Base-by-base conservation (phyloP, 2,329 filamentous ascomycete genomes). In the Talaromyces pinophilus region DNA sequence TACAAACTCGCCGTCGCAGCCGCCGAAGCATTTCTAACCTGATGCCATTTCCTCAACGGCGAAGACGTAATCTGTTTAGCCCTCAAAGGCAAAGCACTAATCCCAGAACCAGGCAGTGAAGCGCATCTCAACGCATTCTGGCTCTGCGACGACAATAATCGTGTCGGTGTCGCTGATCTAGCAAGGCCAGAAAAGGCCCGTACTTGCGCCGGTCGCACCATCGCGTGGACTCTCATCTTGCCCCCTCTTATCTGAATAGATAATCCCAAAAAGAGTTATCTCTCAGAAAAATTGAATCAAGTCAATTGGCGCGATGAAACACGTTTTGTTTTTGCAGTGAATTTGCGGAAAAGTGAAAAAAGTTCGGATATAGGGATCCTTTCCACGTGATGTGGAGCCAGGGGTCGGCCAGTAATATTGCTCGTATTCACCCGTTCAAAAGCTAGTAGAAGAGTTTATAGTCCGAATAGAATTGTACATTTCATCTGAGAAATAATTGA, bases 1-100 rank as follows among this genome's bases (percentile, higher is more conserved):
- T 48, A 63, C 15, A 60, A 44, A 60, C 22, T 44, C 79, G 82
- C 80, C 40, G 80, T 76, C 6, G 81, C 79, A 55, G 78, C 75
- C 42, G 78, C 74, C 63, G 81, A 80, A 30, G 78, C 75, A 73
- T 79, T 77, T 64, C 82, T 75, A 65, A 76, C 76, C 70, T 82
- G 80, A 65, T 79, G 74, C 77, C 78, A 81, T 72, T 76, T 74
- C 69, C 73, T 75, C 67, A 81, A 64, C 52, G 60, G 50, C 11
- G 55, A 63, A 17, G 52, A 50, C 30, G 50, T 35, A 19, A 44
- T 57, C 33, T 64, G 66, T 15, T 8, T n/a, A 25, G 42, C 30
- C 2, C 40, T 59, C 44, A 73, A 74, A 67, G 70, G 70, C 67
- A 74, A 71, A 60, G 70, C 72, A 69, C 74, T 71, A 62, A 73